A percentile compares a stretch with the other conserved stretches of the same genome.
phyloP scores from a whole-genome alignment of 1,284 basidiomycete genomes.

The Neolentinus lepideus region DNA sequence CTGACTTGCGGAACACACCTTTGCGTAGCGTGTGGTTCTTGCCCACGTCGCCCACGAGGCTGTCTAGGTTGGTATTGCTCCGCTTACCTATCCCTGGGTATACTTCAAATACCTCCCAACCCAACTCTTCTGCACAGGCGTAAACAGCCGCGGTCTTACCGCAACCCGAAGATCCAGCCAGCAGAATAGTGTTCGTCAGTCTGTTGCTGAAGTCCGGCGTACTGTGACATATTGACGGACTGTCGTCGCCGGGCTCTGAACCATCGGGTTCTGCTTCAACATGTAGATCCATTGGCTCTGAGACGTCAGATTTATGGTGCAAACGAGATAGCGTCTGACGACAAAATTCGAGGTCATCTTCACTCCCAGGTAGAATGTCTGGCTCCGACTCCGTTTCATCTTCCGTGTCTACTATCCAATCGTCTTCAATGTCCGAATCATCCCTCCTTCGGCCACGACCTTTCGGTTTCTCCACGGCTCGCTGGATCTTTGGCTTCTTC shows the following conservation, averaged over 20 bases:
- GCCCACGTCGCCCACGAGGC: constrained; percentile 87
- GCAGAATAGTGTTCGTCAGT: constrained; percentile 80
- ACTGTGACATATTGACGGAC: background rate
- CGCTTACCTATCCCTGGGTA: constrained; percentile 92
- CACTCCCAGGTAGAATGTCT: constrained; percentile 12
- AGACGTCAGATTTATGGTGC: background rate
- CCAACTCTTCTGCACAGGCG: constrained; percentile 88
- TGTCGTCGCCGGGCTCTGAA: constrained; percentile 12
- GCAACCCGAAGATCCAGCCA: constrained; percentile 76
- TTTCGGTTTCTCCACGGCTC: constrained; percentile 12
- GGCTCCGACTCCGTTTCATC: constrained; percentile 11
- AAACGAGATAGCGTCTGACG: constrained; percentile 1
- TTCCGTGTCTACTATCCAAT: constrained; percentile 22
- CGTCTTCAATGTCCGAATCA: constrained; percentile 17
- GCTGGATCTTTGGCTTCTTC: constrained; percentile 16
- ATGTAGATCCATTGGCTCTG: background rate
- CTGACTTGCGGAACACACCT: constrained; percentile 6
- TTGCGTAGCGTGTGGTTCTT: constrained; percentile 79
- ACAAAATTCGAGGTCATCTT: constrained; percentile 18
- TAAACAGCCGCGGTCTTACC: constrained; percentile 94
- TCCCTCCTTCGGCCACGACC: constrained; percentile 14
- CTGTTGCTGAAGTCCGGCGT: constrained; percentile 30
- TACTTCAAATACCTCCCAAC: constrained; percentile 96
- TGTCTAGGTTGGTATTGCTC: constrained; percentile 71
- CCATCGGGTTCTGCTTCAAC: background rate